These are phyloP conservation scores for Skeletonema grethae DNA, from an alignment of 108 stramenopile genomes.

Conservation along the genomic window DNA sequence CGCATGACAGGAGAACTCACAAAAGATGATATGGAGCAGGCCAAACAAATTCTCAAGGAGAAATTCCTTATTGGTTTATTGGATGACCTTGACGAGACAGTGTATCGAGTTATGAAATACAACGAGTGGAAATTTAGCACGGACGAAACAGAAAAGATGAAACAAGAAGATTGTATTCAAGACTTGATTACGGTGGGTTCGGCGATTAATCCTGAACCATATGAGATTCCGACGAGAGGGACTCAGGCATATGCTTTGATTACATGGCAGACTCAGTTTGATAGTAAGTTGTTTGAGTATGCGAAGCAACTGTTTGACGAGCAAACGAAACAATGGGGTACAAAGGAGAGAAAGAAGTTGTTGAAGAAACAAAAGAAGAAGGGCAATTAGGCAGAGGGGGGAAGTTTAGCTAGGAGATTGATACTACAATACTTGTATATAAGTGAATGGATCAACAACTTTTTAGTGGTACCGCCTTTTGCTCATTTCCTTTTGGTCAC, in stretches of 20 bases:
- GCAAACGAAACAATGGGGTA: conserved; percentile 51
- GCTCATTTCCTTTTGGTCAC: not conserved
- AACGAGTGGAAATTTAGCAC: conserved; percentile 45
- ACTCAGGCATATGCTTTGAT: conserved; percentile 49
- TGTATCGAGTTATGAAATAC: conserved; percentile 50
- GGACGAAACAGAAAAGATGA: conserved; percentile 44
- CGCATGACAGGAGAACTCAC: conserved; percentile 56
- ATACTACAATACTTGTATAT: not conserved
- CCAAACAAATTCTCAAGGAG: conserved; percentile 47
- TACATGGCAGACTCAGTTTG: conserved; percentile 54
- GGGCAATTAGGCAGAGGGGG: not conserved
- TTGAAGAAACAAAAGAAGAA: conserved; percentile 54
- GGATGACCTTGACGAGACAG: conserved; percentile 50
- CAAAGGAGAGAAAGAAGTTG: conserved; percentile 52
- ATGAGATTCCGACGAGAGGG: conserved; percentile 52
- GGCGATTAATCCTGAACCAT: conserved; percentile 44
- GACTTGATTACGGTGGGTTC: conserved; percentile 26
- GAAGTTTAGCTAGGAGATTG: not conserved
- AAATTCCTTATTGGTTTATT: conserved; percentile 57
- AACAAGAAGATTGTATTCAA: conserved; percentile 50
- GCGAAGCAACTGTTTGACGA: conserved; percentile 51
- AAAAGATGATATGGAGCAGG: conserved; percentile 49
- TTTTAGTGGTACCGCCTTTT: not conserved
- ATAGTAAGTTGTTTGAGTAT: conserved; percentile 53
- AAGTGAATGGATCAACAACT: not conserved